Base-by-base conservation (phyloP, 495 filamentous ascomycete species). In the Baudoinia panamericana region DNA sequence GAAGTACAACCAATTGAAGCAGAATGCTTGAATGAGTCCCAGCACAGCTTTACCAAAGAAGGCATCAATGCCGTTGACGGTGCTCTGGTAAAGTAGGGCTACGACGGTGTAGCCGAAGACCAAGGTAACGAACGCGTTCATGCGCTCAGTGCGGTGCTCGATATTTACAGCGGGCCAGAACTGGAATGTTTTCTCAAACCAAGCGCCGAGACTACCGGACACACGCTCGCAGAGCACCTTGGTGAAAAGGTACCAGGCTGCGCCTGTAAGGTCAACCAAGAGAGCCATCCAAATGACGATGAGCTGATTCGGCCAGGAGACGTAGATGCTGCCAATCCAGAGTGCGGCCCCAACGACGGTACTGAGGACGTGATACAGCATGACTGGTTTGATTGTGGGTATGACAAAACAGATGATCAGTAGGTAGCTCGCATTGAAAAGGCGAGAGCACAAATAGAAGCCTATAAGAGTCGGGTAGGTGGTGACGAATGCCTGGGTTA, bases 1-100 rank as follows among this genome's bases (percentile, higher is more conserved):
- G 40, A 77, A 77, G 51, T 77, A 77, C 11, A 77, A 57, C 72
- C 72, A 75, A 51, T 76, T 76, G 59, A 75, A 75, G 41, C 62
- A 56, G 48, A 72, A 77, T 1, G 70, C 70, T 47, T 75, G 72
- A 11, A 72, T 56, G 1, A 76, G 51, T 5, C 69, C 72, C 12
- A 76, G 55, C 8, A 69, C 53, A 3, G 70, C 71, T 48, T 76
- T 76, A 11, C 72, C 72, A 30, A 70, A 68, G 56, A 73, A 73
- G n/a, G 71, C 65, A 49, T 75, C 72, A 52, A 72, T 52, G 5
- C 66, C 68, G 43, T 48, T 43, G n/a, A 31, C 24, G 2, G 50
- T 39, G 8, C 63, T 65, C 51, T 75, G 70, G 52, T 70, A 77
- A 8, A 77, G 57, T 5, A 75, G 54, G 2, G 60, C 66, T 11